Conservation (phyloP, 2,329 filamentous ascomycete species). For the Cercospora zeina region DNA sequence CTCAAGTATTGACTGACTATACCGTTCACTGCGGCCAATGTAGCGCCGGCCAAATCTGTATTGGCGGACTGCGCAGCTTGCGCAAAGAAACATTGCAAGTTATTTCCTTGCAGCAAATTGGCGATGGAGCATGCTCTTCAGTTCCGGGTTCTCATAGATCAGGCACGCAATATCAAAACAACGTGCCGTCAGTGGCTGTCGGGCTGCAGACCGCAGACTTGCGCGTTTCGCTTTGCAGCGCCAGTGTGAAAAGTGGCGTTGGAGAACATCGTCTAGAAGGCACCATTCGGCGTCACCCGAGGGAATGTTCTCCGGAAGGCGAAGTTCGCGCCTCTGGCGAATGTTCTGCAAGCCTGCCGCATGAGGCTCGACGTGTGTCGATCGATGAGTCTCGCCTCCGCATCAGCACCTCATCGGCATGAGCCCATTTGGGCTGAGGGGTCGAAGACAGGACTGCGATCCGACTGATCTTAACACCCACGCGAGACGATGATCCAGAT, state of each 20-base stretch:
- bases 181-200: background rate
- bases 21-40: conserved; percentile 16
- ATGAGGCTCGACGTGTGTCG: background rate
- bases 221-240: background rate
- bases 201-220: background rate
- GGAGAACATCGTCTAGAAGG: background rate
- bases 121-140: conserved; percentile 8
- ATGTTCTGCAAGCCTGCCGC: background rate
- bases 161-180: background rate
- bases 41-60: conserved; percentile 31
- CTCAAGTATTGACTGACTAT: conserved; percentile 13
- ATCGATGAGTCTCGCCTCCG: conserved; percentile 5
- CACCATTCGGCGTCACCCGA: background rate
- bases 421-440: background rate
- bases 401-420: background rate
- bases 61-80: conserved; percentile 18
- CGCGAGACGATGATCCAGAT: background rate
- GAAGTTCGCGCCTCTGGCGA: background rate
- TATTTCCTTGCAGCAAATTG: conserved; percentile 17
- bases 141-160: background rate
- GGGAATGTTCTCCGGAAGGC: background rate
- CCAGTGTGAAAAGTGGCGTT: background rate
- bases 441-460: background rate
- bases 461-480: background rate
- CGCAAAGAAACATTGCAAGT: conserved; percentile 21